These are phyloP conservation scores for Phyllachora maydis DNA, from an alignment of 2,329 filamentous ascomycete species.

Conservation along the genomic window DNA sequence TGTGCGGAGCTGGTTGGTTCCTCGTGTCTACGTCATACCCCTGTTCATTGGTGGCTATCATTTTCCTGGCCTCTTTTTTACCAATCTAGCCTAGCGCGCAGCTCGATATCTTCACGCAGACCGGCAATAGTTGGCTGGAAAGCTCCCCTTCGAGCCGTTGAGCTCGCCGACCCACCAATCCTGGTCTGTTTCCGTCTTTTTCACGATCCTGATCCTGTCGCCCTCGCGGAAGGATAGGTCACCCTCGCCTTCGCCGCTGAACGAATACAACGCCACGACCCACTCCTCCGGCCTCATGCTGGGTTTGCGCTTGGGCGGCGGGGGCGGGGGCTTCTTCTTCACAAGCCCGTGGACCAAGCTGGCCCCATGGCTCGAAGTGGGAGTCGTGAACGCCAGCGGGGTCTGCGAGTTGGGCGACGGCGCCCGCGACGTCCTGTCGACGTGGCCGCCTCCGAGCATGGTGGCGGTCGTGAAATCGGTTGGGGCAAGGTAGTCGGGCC, in stretches of 20 bases:
- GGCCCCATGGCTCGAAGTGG: not conserved
- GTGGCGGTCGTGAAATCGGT: constrained; percentile 24
- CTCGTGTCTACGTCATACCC: no score
- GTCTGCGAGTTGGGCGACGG: constrained; percentile 7
- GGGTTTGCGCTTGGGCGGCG: constrained; percentile 36
- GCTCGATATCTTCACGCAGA: no score
- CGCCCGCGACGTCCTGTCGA: constrained; percentile 9
- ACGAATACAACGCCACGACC: constrained; percentile 58
- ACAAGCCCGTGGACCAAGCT: constrained; percentile 22
- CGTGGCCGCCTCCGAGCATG: constrained; percentile 13
- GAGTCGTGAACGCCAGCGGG: constrained; percentile 9
- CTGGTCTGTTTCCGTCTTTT: constrained; percentile 60
- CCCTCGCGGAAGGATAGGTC: constrained; percentile 61
- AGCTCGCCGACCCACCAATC: constrained; percentile 82
- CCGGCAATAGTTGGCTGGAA: constrained; percentile 77
- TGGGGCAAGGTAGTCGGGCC: constrained; percentile 14
- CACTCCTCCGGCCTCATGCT: constrained; percentile 29
- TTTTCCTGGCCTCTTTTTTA: no score
- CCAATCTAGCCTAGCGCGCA: no score
- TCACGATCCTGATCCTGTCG: constrained; percentile 55
- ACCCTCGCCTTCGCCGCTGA: constrained; percentile 44
- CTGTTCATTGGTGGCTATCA: no score
- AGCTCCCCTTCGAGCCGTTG: constrained; percentile 44
- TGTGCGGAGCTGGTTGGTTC: no score
- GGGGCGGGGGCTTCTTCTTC: constrained; percentile 59